Evolutionary conservation across 192 early-diverging fungal genomes (phyloP), one percentile per base, ranked within the genome.

Genomic region (Coemansia furcata): DNA sequence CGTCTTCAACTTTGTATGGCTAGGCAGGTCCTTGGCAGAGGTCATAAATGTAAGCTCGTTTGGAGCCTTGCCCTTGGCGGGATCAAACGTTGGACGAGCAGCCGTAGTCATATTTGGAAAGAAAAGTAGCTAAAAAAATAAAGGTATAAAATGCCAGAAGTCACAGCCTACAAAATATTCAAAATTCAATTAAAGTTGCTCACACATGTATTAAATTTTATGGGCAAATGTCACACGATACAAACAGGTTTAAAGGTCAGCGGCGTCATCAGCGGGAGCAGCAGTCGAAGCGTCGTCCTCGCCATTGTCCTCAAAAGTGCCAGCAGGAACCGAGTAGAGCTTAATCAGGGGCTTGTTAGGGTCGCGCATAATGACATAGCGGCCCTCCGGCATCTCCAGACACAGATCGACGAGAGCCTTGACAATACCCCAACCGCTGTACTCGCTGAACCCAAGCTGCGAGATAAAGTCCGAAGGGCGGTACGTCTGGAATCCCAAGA

Each of bases 351-450:
- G 85, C 88, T 97, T 96, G 84, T 94, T 94, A n/a, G 97, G 94
- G 79, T 99, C 97, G 77, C 93, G 92, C 74, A 97, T 89, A 62
- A 99, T 79, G 11, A 98, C 91, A 77, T 94, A 99, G 76, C 92
- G 93, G 80, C 97, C 97, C 80, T 98, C 95, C n/a, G 89, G 87
- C 46, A 93, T 79, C 65, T 89, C 82, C 73, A 90, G 74, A 62
- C 94, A 94, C 71, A 94, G 59, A 65, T 98, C 94, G 37, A 97
- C 90, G 65, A 99, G 85, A 35, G 93, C 92, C 87, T 96, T 94
- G 74, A 96, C 85, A 70, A 98, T 93, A 79, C 97, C 97, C 97
- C 97, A 99, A 11, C 89, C 94, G 60, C 93, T 95, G 65, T 86
- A 88, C 57, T 95, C 67, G 50, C 84, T 88, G 60, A 95, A 78